These are phyloP conservation scores for Trametes punicea DNA, from an alignment of 768 basidiomycete species.

Conservation along the genomic window DNA sequence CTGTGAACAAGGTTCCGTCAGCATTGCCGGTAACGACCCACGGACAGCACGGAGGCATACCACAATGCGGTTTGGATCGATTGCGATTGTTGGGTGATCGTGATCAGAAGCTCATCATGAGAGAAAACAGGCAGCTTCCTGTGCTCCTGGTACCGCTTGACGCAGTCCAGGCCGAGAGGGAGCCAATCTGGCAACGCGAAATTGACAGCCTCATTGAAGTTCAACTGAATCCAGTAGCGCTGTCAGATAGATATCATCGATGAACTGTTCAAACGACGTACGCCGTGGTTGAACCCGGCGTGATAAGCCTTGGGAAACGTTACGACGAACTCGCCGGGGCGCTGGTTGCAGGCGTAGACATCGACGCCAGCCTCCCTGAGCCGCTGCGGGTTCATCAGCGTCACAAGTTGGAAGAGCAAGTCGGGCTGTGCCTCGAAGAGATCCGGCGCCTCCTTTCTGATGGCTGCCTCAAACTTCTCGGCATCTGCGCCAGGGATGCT, in stretches of 20 bases:
- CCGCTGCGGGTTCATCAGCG: slow-evolving; percentile 92
- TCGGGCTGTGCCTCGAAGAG: slow-evolving; percentile 97
- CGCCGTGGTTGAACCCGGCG: slow-evolving; percentile 97
- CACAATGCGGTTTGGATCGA: slow-evolving; percentile 92
- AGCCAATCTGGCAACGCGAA: slow-evolving; percentile 98
- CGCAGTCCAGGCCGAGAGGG: slow-evolving; percentile 80
- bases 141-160: slow-evolving; percentile 85
- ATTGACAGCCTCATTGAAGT: slow-evolving; percentile 99
- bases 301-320: slow-evolving; percentile 98
- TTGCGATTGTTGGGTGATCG: slow-evolving; percentile 94
- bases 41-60: slow-evolving; percentile 39
- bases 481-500: slow-evolving; percentile 95
- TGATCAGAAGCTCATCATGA: slow-evolving; percentile 94
- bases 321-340: slow-evolving; percentile 96
- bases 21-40: background rate
- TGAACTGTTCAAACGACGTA: slow-evolving; percentile 41
- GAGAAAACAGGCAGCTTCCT: slow-evolving; percentile 95
- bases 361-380: slow-evolving; percentile 85
- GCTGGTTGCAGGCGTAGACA: slow-evolving; percentile 92
- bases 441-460: slow-evolving; percentile 93
- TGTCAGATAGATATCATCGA: slow-evolving; percentile 12
- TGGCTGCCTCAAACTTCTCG: slow-evolving; percentile 94
- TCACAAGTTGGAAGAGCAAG: slow-evolving; percentile 95
- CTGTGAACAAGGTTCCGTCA: slow-evolving; percentile 40
- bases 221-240: slow-evolving; percentile 54